Percentiles rank a stretch among this genome's conserved stretches.
Conservation (phyloP, 148 eudicot genomes). For the Rhododendron kiyosumense region DNA sequence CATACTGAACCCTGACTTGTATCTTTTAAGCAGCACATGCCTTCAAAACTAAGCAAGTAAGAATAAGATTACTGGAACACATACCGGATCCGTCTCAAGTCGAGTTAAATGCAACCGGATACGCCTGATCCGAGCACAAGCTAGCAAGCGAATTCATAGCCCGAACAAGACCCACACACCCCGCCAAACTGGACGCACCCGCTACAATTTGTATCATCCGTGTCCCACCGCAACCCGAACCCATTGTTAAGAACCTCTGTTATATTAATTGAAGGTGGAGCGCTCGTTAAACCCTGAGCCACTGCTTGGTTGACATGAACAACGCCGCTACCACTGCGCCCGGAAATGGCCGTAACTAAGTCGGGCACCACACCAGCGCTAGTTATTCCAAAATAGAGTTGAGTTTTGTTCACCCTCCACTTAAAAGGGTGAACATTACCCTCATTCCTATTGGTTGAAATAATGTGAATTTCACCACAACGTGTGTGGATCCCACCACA, state of each 20-base stretch:
- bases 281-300: constrained; percentile 3
- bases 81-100: constrained; percentile 12
- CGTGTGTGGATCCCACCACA: too few relatives aligned
- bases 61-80: neutral
- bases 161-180: constrained; percentile 40
- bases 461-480: too few relatives aligned
- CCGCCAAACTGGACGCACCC: constrained; percentile 38
- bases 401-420: too few relatives aligned
- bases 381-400: neutral
- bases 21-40: too few relatives aligned
- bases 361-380: neutral
- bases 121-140: constrained; percentile 31
- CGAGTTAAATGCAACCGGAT: neutral
- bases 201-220: constrained; percentile 26
- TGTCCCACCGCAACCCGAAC: constrained; percentile 41
- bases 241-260: constrained; percentile 28
- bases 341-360: neutral
- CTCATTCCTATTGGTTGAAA: too few relatives aligned
- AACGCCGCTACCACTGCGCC: constrained; percentile 10
- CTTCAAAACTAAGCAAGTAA: neutral
- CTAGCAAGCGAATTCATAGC: constrained; percentile 30
- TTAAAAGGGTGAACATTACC: too few relatives aligned
- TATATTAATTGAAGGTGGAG: neutral
- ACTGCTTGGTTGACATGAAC: constrained; percentile 21
- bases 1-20: neutral